Conservation (phyloP, 2,329 filamentous ascomycete genomes). For the Dothiorella sarmentorum region DNA sequence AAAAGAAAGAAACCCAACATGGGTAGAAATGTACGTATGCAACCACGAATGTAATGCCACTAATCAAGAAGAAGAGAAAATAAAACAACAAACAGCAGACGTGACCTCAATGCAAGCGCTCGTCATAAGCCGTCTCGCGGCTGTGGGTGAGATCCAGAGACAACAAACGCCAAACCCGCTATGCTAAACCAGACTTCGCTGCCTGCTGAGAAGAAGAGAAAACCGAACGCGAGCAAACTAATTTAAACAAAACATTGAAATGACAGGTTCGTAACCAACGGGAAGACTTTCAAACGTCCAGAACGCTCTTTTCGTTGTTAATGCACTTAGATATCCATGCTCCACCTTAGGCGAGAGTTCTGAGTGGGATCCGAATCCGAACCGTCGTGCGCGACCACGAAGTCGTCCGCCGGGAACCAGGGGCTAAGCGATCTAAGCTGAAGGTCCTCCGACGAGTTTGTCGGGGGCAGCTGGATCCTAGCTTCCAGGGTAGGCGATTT, state of each 20-base stretch:
- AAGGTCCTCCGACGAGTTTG: conserved; percentile 30
- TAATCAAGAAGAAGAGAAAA: background rate
- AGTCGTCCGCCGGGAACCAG: conserved; percentile 23
- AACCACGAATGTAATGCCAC: conserved; percentile 8
- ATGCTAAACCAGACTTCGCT: conserved; percentile 10
- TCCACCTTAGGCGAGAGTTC: conserved; percentile 40
- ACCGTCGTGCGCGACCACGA: conserved; percentile 21
- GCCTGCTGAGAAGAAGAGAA: conserved; percentile 1
- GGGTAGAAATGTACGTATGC: conserved; percentile 11
- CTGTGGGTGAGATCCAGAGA: conserved; percentile 2
- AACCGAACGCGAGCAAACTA: background rate
- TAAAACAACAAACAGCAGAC: conserved; percentile 5
- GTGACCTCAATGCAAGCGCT: conserved; percentile 17
- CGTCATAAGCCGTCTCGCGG: conserved; percentile 17
- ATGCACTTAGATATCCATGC: conserved; percentile 39
- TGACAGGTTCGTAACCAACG: background rate
- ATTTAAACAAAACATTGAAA: background rate
- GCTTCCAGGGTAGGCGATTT: conserved; percentile 38
- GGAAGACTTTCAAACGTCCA: no score
- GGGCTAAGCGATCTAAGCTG: conserved; percentile 19
- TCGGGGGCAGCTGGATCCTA: conserved; percentile 35
- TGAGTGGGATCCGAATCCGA: conserved; percentile 34
- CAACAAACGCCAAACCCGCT: conserved; percentile 18
- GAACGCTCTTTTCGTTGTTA: no score
- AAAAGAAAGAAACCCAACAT: background rate